Conservation (phyloP, 1,284 basidiomycete genomes). For the Trametes polyzona region DNA sequence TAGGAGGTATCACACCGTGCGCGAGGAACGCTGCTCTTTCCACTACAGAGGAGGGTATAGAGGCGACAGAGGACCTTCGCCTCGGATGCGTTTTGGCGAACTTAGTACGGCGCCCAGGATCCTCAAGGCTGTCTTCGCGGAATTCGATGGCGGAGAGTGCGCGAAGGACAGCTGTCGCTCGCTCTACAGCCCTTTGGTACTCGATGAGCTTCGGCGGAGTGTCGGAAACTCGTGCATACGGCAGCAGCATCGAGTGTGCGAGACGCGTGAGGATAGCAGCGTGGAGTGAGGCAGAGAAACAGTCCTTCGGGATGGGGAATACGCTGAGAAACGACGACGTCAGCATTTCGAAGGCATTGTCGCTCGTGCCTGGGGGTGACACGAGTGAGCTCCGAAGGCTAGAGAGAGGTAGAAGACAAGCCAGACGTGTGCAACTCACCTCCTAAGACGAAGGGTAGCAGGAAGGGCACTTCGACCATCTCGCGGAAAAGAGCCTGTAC, state of each 20-base stretch:
- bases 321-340: neutral
- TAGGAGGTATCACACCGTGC: constrained; percentile 34
- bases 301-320: neutral
- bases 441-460: constrained; percentile 22
- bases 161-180: constrained; percentile 1
- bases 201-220: constrained; percentile 1
- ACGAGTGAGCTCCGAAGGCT: neutral
- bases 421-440: constrained; percentile 4
- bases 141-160: neutral
- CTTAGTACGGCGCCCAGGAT: constrained; percentile 11
- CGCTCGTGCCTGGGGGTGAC: neutral
- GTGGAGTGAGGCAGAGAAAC: constrained; percentile 7
- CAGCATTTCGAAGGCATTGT: neutral
- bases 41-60: constrained; percentile 24
- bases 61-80: constrained; percentile 1
- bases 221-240: constrained; percentile 9
- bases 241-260: constrained; percentile 17
- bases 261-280: constrained; percentile 4
- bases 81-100: constrained; percentile 8
- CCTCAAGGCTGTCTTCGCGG: neutral
- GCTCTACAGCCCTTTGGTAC: constrained; percentile 12
- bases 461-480: neutral
- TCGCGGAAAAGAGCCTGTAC: neutral
- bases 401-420: too few relatives aligned
- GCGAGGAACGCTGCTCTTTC: constrained; percentile 29